Base-by-base conservation (phyloP, 106 monocot species). In the Dactylorhiza incarnata region DNA sequence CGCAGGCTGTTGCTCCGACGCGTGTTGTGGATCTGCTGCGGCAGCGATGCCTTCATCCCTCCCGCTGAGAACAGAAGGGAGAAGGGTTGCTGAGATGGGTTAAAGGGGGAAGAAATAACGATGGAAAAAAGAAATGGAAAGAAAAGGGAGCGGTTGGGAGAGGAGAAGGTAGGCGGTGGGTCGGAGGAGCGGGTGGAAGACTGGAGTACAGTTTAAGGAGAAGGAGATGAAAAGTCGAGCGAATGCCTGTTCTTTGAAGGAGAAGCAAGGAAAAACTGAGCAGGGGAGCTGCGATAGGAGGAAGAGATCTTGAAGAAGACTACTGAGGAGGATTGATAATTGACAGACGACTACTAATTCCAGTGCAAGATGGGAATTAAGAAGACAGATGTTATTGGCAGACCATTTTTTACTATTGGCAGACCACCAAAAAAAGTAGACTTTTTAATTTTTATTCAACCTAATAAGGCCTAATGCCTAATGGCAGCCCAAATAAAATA, bases 1-100 rank as follows among this genome's bases (percentile, higher is more conserved):
- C 76, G 76, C 50, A 77, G 63, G 77, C 82, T 82, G 63, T 51
- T 66, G 56, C 53, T 43, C 73, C 82, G 77, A 66, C 77, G 82
- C 49, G 24, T 23, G 47, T 48, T 48, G 72, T 72, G 72, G 49
- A 72, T 20, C 72, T 62, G 65, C 62, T 76, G 76, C 47, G 65
- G 65, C 65, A 19, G 26, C 14, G 76, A 71, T 24, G 49, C 19
- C 71, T 76, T 81, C 76, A 81, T 73, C 29, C 43, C 61, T 62
- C 58, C 2, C 45, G 59, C 22, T 13, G 46, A 16, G 72, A 9
- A 20, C 5, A 63, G 47, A 6, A 76, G 45, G 17, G 62, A 11
- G 9, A 66, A 7, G 45, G 44, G 45, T 2, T 45, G 17, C 7
- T 69, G 45, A 61, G 59, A 61, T 52, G 12, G 65, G 26, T 29